Base-by-base conservation (phyloP, 257 asterid species). In the Agastache rugosa region DNA sequence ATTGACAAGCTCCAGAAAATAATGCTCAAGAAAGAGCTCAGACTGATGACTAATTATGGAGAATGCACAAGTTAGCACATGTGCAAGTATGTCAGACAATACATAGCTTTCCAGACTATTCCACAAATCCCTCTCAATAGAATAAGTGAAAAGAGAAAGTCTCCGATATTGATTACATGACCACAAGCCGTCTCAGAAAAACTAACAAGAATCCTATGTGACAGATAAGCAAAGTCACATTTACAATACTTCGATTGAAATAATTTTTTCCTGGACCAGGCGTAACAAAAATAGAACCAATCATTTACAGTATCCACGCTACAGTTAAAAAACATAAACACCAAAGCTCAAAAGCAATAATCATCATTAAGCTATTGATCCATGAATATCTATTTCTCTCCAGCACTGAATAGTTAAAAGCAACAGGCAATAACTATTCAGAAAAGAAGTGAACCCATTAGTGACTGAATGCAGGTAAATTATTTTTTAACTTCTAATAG, bases 311-410 rank as follows among this genome's bases (percentile, higher is more conserved):
- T 23, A 23, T 41, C 53, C 17, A n/a, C 22, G 9, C 51, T 8
- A 61, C 14, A 44, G 47, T 27, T 39, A 39, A 11, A 37, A 37
- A 55, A 60, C 20, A 69, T 22, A 58, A 6, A 29, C 17, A 11
- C n/a, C 19, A 31, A 44, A 53, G 34, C 20, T 48, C 41, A 65
- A 27, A 63, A 70, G 67, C 61, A 77, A 27, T 31, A 55, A 71
- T 4, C 27, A 78, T 72, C 70, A 14, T 1, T 17, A 0, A 27
- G 35, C 10, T 12, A 10, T 56, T 23, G 20, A 58, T 14, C 39
- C 8, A 6, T 22, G 34, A 29, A 29, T 42, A 58, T 5, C 15
- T 41, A 45, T 14, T 50, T 51, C 20, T 67, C 16, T 37, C 71
- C 10, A n/a, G 60, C 65, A 29, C 11, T 10, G 45, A 62, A 56